Evolutionary conservation across 1,139 yeast species (phyloP).

Genomic region (Candida dubliniensis): DNA sequence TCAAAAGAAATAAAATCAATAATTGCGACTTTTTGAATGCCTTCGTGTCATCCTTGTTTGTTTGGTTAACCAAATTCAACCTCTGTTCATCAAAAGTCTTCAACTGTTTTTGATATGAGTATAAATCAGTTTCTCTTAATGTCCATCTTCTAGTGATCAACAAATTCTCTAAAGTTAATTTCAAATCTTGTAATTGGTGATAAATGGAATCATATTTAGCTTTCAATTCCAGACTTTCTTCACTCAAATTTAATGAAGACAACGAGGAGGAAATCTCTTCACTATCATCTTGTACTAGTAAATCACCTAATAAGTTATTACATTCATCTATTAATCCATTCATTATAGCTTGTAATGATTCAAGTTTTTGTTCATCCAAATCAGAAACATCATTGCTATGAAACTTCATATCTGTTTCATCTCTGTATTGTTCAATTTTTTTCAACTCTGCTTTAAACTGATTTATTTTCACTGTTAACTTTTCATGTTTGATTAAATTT

Average conservation of each 20-base stretch:
- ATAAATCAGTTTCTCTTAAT: conserved; percentile 88
- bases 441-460: conserved; percentile 28
- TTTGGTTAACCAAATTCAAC: conserved; percentile 27
- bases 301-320: conserved; percentile 68
- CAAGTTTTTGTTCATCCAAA: conserved; percentile 23
- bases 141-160: conserved; percentile 96
- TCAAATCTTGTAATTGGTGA: conserved; percentile 55
- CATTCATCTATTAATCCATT: conserved; percentile 83
- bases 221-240: conserved; percentile 11
- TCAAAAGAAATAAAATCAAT: conserved; percentile 70
- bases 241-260: conserved; percentile 20
- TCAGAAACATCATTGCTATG: conserved; percentile 15
- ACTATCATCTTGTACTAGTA: conserved; percentile 39
- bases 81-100: conserved; percentile 72
- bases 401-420: conserved; percentile 35
- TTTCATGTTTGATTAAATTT: conserved; percentile 28
- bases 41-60: conserved; percentile 5
- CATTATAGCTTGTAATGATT: conserved; percentile 53
- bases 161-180: conserved; percentile 73
- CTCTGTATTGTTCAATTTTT: conserved; percentile 33
- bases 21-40: conserved; percentile 49
- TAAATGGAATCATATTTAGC: conserved; percentile 23
- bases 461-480: conserved; percentile 12
- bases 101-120: conserved; percentile 71
- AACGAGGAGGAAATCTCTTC: conserved; percentile 8